A percentile compares a stretch with the other conserved stretches of the same genome.
These are phyloP conservation scores for Sistotremastrum niveocremeum DNA, from an alignment of 768 basidiomycete genomes.

Conservation along the genomic window DNA sequence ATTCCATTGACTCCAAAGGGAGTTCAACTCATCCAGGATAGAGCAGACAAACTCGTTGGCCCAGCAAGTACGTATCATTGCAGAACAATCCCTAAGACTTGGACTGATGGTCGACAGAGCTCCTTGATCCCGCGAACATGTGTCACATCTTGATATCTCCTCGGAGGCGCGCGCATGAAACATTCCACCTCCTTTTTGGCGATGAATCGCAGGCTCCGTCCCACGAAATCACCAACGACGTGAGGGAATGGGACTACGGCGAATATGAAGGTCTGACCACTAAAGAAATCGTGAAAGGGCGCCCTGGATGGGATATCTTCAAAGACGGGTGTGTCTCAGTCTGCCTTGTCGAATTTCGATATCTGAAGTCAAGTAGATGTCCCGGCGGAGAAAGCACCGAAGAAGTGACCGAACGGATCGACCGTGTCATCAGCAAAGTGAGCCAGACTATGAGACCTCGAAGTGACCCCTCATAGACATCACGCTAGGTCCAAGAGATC, in stretches of 20 bases:
- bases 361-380: slow-evolving; percentile 35
- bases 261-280: slow-evolving; percentile 74
- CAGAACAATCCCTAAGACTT: neutral
- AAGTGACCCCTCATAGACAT: neutral
- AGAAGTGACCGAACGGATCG: slow-evolving; percentile 71
- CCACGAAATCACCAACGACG: slow-evolving; percentile 50
- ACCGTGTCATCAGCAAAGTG: slow-evolving; percentile 60
- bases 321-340: slow-evolving; percentile 46
- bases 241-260: slow-evolving; percentile 74
- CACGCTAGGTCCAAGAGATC: slow-evolving; percentile 51
- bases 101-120: slow-evolving; percentile 25
- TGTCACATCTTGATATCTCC: slow-evolving; percentile 73
- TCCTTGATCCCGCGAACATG: slow-evolving; percentile 70
- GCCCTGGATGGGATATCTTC: slow-evolving; percentile 71
- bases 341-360: neutral
- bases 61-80: slow-evolving; percentile 46
- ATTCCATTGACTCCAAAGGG: slow-evolving; percentile 77
- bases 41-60: slow-evolving; percentile 59
- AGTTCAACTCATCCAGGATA: slow-evolving; percentile 50
- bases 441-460: slow-evolving; percentile 8
- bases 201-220: slow-evolving; percentile 31
- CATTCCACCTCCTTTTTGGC: slow-evolving; percentile 70
- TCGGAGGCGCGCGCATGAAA: slow-evolving; percentile 72
- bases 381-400: slow-evolving; percentile 77
- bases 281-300: slow-evolving; percentile 59